phyloP scores from a whole-genome alignment of 257 asterid species.

The Marsdenia floribunda region DNA sequence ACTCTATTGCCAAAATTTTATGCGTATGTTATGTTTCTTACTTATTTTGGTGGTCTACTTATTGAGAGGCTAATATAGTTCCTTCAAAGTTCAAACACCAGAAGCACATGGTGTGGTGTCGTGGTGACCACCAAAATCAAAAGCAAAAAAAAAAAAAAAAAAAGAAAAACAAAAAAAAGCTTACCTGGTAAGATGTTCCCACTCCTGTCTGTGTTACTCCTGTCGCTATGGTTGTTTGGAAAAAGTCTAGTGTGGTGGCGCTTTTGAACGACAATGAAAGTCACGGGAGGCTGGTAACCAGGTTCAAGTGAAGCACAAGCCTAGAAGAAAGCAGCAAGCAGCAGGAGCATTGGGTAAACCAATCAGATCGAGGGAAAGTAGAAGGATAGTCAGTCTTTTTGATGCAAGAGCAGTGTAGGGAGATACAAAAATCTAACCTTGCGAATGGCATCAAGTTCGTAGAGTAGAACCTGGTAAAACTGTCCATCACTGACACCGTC shows the following conservation, averaged over 20 bases:
- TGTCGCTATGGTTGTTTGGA: slow-evolving; percentile 25
- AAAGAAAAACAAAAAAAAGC: too few relatives aligned
- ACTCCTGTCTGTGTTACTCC: slow-evolving; percentile 23
- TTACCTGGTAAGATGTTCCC: slow-evolving; percentile 33
- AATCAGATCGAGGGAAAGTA: neutral
- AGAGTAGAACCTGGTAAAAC: slow-evolving; percentile 33
- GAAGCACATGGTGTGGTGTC: neutral
- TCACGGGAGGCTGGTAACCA: slow-evolving; percentile 32
- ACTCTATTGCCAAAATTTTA: neutral
- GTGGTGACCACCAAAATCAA: neutral
- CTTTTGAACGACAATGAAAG: slow-evolving; percentile 35
- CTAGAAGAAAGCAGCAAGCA: slow-evolving; percentile 1
- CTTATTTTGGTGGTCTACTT: neutral
- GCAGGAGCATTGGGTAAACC: neutral
- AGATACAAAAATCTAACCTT: slow-evolving; percentile 19
- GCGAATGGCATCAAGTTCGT: slow-evolving; percentile 32
- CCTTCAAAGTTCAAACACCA: neutral
- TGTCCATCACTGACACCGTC: slow-evolving; percentile 40
- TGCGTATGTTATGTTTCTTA: neutral
- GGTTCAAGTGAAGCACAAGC: slow-evolving; percentile 36
- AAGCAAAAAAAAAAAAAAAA: neutral
- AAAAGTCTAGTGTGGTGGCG: slow-evolving; percentile 33
- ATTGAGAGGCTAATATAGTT: slow-evolving; percentile 1
- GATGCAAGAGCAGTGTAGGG: neutral
- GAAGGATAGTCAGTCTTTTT: neutral